Conservation (phyloP, 2,329 filamentous ascomycete genomes). For the Aspergillus intermedius region DNA sequence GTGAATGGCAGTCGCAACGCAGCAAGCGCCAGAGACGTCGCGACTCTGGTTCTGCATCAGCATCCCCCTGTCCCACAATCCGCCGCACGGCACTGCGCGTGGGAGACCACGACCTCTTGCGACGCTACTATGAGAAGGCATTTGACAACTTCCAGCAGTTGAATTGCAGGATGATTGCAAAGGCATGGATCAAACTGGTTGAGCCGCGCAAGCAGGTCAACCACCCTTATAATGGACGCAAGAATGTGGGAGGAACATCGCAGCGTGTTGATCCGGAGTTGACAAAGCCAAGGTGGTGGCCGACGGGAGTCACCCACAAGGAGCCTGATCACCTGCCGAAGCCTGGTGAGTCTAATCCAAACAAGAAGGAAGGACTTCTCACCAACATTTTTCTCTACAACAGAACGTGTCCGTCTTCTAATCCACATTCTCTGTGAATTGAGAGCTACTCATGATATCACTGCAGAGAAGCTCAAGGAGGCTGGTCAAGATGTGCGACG, state of each 20-base stretch:
- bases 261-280: constrained; percentile 31
- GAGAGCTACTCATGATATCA: constrained; percentile 28
- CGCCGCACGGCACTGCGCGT: constrained; percentile 23
- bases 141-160: constrained; percentile 38
- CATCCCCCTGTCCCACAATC: constrained; percentile 14
- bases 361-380: not conserved
- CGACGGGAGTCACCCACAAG: constrained; percentile 33
- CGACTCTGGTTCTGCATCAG: constrained; percentile 14
- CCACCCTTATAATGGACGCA: constrained; percentile 40
- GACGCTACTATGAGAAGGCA: constrained; percentile 32
- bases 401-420: constrained; percentile 35
- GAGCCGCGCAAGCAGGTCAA: constrained; percentile 41
- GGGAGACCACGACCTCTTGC: constrained; percentile 20
- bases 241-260: constrained; percentile 11
- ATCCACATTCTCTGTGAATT: constrained; percentile 36
- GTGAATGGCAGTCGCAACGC: constrained; percentile 24
- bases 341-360: constrained; percentile 24
- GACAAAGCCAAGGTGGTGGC: constrained; percentile 38
- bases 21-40: constrained; percentile 20
- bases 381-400: constrained; percentile 8
- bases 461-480: constrained; percentile 32
- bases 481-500: constrained; percentile 35
- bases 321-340: constrained; percentile 42
- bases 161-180: constrained; percentile 36
- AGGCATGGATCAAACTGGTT: constrained; percentile 38